A percentile compares a stretch with the other conserved stretches of the same genome.
Conservation (phyloP, 768 basidiomycete species). For the Boletus patriciae region DNA sequence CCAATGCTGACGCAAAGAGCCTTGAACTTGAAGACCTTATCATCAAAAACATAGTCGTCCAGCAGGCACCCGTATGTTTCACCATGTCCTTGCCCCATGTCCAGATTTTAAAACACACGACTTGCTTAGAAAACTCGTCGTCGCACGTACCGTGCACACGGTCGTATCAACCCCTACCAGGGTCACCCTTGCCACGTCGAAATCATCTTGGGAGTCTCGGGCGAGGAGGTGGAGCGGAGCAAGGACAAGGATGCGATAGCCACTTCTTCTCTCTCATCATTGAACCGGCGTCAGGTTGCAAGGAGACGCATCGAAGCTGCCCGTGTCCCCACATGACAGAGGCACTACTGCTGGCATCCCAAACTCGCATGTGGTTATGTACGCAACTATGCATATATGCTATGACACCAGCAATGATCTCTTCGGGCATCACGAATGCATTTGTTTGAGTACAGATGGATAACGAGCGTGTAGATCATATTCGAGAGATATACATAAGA, state of each 20-base stretch:
- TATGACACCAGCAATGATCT: constrained; percentile 19
- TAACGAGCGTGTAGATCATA: constrained; percentile 10
- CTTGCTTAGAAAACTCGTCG: constrained; percentile 88
- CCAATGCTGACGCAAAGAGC: constrained; percentile 98
- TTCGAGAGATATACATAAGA: constrained; percentile 1
- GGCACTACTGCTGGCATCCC: constrained; percentile 18
- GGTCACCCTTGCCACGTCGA: constrained; percentile 97
- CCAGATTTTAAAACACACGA: constrained; percentile 1
- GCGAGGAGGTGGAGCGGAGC: constrained; percentile 86
- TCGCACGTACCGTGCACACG: constrained; percentile 97
- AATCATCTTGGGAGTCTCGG: constrained; percentile 80
- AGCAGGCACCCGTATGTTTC: constrained; percentile 90
- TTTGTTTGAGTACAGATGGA: neutral
- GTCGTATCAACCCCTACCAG: constrained; percentile 98
- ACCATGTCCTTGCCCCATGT: neutral
- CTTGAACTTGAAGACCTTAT: constrained; percentile 87
- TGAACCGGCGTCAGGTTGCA: constrained; percentile 86
- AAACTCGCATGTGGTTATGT: constrained; percentile 24
- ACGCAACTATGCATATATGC: constrained; percentile 32
- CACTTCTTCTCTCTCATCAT: constrained; percentile 51
- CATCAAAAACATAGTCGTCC: constrained; percentile 97
- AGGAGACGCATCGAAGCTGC: constrained; percentile 86
- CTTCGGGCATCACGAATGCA: neutral
- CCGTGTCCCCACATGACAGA: constrained; percentile 38
- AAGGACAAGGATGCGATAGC: constrained; percentile 72